phyloP scores from a whole-genome alignment of 2,329 filamentous ascomycete species.

The Akanthomyces muscarius region DNA sequence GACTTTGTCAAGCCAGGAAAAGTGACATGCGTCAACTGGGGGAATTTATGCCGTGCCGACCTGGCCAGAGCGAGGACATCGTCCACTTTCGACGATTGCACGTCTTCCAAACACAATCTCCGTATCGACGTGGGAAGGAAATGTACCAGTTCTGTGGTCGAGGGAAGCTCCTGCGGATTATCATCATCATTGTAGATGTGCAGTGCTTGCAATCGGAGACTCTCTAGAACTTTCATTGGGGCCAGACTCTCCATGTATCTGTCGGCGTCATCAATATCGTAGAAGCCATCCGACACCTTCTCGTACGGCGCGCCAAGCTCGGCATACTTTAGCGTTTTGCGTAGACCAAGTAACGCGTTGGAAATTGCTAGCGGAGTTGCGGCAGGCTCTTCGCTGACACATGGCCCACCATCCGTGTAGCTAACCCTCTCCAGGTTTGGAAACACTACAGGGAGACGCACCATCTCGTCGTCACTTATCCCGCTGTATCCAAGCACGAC shows the following conservation, averaged over 20 bases:
- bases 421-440: neutral
- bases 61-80: neutral
- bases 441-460: neutral
- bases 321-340: neutral
- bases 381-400: neutral
- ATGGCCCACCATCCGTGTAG: neutral
- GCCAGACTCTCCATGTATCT: neutral
- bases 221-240: neutral
- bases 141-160: neutral
- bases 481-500: neutral
- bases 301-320: neutral
- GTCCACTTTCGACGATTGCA: neutral
- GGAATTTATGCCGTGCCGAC: neutral
- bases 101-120: neutral
- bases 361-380: neutral
- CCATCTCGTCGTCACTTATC: neutral
- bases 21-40: neutral
- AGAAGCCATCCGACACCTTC: neutral
- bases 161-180: neutral
- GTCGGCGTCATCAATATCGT: neutral
- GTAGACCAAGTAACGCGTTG: neutral
- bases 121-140: neutral
- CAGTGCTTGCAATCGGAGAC: neutral
- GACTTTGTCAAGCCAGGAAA: neutral
- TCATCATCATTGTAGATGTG: neutral